Conservation (phyloP, 2,329 filamentous ascomycete genomes). For the Phoma herbarum region DNA sequence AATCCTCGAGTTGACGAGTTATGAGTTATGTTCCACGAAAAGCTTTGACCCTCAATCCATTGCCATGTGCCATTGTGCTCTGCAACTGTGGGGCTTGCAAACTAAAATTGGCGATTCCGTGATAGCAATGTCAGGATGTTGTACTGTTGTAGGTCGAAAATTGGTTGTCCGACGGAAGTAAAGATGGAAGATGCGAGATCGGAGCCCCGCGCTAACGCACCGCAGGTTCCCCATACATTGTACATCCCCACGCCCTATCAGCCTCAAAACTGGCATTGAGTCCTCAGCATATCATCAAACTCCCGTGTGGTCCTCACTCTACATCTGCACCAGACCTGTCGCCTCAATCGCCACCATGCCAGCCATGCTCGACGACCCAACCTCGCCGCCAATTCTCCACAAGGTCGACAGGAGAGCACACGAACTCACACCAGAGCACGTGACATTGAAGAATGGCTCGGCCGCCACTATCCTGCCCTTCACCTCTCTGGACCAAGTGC, state of each 20-base stretch:
- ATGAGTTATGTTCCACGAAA: too few species aligned
- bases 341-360: conserved; percentile 8
- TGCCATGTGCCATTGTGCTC: neutral
- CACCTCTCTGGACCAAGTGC: conserved; percentile 73
- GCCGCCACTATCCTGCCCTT: conserved; percentile 84
- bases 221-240: neutral
- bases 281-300: neutral
- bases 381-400: conserved; percentile 71
- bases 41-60: too few species aligned
- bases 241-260: conserved; percentile 17
- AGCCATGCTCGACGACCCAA: conserved; percentile 22
- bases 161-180: neutral
- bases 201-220: conserved; percentile 17
- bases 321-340: neutral
- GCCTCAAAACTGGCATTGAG: conserved; percentile 14
- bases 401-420: conserved; percentile 65
- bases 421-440: conserved; percentile 74
- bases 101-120: too few species aligned
- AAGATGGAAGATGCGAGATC: conserved; percentile 7
- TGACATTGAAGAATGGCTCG: conserved; percentile 76
- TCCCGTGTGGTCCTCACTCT: too few species aligned
- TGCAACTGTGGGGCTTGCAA: too few species aligned
- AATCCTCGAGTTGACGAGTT: too few species aligned
- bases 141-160: neutral
- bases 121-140: neutral